phyloP scores from a whole-genome alignment of 306 rosid genomes.

The Quercus agrifolia region DNA sequence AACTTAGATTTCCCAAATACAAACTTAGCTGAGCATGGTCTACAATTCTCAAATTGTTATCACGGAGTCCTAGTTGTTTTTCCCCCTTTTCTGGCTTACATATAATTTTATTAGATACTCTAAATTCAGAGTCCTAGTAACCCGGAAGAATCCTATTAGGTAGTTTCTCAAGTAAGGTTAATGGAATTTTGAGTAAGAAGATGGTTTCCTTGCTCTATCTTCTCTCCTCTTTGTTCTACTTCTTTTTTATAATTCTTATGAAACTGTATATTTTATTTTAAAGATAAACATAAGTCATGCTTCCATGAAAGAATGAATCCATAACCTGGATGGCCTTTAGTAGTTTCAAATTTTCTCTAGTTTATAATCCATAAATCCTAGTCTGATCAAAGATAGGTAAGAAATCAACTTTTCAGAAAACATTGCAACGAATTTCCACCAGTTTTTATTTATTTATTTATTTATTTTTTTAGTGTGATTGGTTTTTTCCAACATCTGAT shows the following conservation, averaged over 20 bases:
- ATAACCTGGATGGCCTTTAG: no score
- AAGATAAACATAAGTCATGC: background rate
- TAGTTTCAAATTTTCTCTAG: no score
- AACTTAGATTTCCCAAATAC: no score
- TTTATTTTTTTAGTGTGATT: no score
- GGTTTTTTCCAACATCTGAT: no score
- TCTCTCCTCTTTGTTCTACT: background rate
- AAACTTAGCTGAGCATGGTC: no score
- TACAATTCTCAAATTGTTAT: no score
- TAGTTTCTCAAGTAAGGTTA: background rate
- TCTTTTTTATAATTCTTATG: background rate
- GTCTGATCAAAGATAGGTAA: background rate
- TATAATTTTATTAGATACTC: background rate
- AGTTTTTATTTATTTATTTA: background rate
- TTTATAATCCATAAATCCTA: background rate
- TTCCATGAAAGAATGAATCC: no score
- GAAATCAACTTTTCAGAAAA: background rate
- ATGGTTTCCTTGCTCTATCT: background rate
- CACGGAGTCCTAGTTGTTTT: no score
- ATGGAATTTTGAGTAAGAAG: background rate
- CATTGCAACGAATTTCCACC: background rate
- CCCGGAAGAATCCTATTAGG: background rate
- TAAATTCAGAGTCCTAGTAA: background rate
- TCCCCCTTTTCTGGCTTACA: no score
- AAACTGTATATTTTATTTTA: background rate